Evolutionary conservation across 2,329 filamentous ascomycete genomes (phyloP), one percentile per base, ranked within the genome.

Genomic region (Fusarium acutatum): DNA sequence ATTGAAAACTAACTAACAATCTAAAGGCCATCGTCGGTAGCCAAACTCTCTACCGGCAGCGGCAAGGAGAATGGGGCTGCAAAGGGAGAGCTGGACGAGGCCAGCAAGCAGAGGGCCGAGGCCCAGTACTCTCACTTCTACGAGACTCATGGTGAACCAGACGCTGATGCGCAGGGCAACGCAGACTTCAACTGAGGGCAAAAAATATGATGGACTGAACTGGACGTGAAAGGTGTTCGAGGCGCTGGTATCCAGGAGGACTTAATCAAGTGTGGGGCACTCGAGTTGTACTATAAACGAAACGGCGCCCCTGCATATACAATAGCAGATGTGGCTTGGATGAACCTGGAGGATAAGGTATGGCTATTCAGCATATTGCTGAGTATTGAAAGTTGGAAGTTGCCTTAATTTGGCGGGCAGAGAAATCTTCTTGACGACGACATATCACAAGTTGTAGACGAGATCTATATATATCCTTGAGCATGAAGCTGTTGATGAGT

Each of bases 111-210:
- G 32, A 88, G 86, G 78, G 88, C 88, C 8, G 88, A 90, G 76
- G 81, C 84, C 60, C 79, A 81, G 57, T 88, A 86, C 77, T 81
- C 84, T 62, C 86, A 81, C 68, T 90, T 87, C 75, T 90, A 88
- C 73, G 84, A 90, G 74, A 83, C 86, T 35, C 85, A 88, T 58
- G 77, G 74, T 41, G 87, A 88, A 52, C 82, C 85, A 5, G 83
- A 85, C 53, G 73, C 83, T 17, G 84, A 83, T 47, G 84, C 85
- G 1, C 85, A 85, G 70, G 88, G 88, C 8, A 84, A 84, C 7
- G 87, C 86, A 12, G 81, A 84, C 52, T 90, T 90, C 77, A 83
- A 89, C 79, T 89, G 28, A 46, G 35, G 28, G 24, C 30, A 41
- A 44, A 46, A 49, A 32, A 68, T 10, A 17, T 11, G 44, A 58